These are phyloP conservation scores for Monosiga brevicollis DNA, from an alignment of 78 protist species.

Conservation along the genomic window DNA sequence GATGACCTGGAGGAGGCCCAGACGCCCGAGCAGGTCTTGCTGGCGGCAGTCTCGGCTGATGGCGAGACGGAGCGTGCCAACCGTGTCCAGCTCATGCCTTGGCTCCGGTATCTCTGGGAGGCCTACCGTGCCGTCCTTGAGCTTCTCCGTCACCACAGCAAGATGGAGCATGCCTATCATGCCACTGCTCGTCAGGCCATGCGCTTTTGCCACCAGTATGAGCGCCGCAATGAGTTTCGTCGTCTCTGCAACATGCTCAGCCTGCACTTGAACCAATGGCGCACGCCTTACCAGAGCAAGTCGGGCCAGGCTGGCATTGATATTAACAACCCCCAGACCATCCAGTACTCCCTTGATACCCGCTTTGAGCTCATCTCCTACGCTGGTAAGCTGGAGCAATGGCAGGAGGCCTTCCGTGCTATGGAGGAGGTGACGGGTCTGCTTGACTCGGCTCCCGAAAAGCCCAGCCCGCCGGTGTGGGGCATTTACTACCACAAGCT, in stretches of 20 bases:
- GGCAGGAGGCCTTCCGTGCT: background rate
- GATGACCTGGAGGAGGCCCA: slow-evolving; percentile 38
- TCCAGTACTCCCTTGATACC: background rate
- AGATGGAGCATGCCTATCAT: slow-evolving; percentile 57
- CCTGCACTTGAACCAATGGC: slow-evolving; percentile 27
- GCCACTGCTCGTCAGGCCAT: slow-evolving; percentile 56
- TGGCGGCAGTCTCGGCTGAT: slow-evolving; percentile 18
- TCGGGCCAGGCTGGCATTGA: background rate
- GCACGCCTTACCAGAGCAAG: background rate
- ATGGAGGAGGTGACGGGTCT: background rate
- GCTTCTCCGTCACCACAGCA: slow-evolving; percentile 51
- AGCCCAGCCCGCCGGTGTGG: slow-evolving; percentile 47
- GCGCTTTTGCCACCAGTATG: slow-evolving; percentile 62
- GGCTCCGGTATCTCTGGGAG: slow-evolving; percentile 67
- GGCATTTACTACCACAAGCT: slow-evolving; percentile 52
- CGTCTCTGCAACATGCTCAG: slow-evolving; percentile 67
- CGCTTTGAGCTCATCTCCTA: background rate
- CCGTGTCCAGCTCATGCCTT: slow-evolving; percentile 43
- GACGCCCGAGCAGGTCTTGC: slow-evolving; percentile 46
- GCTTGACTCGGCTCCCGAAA: background rate
- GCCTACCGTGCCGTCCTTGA: slow-evolving; percentile 74
- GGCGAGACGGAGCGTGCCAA: slow-evolving; percentile 31
- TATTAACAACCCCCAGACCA: background rate
- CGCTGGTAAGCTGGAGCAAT: background rate
- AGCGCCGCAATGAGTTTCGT: slow-evolving; percentile 70